Evolutionary conservation across 306 rosid genomes (phyloP), one percentile per base, ranked within the genome.

Genomic region (Castanea crenata): DNA sequence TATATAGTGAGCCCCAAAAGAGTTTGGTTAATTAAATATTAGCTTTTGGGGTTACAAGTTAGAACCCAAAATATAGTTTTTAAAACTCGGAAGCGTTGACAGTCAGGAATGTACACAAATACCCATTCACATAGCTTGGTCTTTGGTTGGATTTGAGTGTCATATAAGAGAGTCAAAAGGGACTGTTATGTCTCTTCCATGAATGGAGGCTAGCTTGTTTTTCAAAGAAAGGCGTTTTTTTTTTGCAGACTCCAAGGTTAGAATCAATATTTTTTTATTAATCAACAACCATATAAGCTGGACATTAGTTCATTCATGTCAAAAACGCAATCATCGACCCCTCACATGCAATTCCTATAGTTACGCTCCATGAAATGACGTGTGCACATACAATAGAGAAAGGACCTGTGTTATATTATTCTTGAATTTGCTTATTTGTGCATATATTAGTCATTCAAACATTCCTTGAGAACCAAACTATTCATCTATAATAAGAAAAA

Each of bases 351-450:
- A 55, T 29, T 25, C 52, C 78, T 80, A 6, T 65, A 25, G 69
- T 64, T 75, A 75, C 46, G 58, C 61, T 4, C 20, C 23, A 34
- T 51, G 77, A 83, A 65, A 58, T 32, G 83, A 88, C 83, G 83
- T 78, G 68, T 85, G 70, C 57, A 62, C 80, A 56, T 74, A 78
- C 18, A 35, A 16, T 41, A 44, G 81, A 55, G 6, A 3, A 5
- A 32, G 65, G 32, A 23, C 34, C 31, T 72, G n/a, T 15, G 46
- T 13, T 16, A 23, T 54, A 71, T 71, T n/a, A 44, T 51, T 51
- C 59, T 21, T 21, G 12, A 18, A n/a, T 10, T 5, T 18, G 49
- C 38, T 27, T 34, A 27, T 27, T 54, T 27, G 52, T 57, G 44
- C 15, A 6, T 25, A 13, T 5, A 54, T 62, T 41, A 74, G 54